Evolutionary conservation across 2,329 filamentous ascomycete species (phyloP).

Genomic region (Sordariomycetes sp.): DNA sequence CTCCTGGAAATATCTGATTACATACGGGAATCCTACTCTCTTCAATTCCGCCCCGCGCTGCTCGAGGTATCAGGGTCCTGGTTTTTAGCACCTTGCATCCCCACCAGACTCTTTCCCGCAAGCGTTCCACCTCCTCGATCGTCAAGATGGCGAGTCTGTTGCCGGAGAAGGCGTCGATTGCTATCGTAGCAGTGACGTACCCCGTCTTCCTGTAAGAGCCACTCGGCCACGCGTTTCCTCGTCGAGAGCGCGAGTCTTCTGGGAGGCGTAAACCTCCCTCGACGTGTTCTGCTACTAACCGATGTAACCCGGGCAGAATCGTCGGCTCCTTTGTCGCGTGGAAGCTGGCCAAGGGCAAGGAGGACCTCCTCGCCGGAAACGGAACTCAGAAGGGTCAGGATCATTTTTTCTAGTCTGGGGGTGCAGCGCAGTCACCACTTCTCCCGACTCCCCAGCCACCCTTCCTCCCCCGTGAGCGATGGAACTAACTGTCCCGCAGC

Average conservation of each 20-base stretch:
- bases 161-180: conserved; percentile 60
- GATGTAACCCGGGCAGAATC: conserved; percentile 32
- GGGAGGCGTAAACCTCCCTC: not conserved
- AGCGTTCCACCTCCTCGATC: not conserved
- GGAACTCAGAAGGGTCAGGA: conserved; percentile 73
- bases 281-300: not conserved
- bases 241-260: not conserved
- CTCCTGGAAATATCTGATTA: not conserved
- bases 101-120: not conserved
- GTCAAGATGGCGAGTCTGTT: conserved; percentile 63
- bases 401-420: not conserved
- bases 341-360: conserved; percentile 53
- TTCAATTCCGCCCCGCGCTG: not conserved
- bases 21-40: not conserved
- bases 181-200: conserved; percentile 74
- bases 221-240: not conserved
- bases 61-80: not conserved
- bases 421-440: not conserved
- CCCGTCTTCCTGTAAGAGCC: conserved; percentile 59
- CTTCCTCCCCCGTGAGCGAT: not conserved
- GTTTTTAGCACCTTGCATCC: not conserved
- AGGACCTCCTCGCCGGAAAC: conserved; percentile 65
- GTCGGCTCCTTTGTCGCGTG: conserved; percentile 51
- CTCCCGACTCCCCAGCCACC: not conserved
- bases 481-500: conserved; percentile 36